Evolutionary conservation across 495 filamentous ascomycete genomes (phyloP), one percentile per base, ranked within the genome.

Genomic region (Pyrenopolyporus hunteri): DNA sequence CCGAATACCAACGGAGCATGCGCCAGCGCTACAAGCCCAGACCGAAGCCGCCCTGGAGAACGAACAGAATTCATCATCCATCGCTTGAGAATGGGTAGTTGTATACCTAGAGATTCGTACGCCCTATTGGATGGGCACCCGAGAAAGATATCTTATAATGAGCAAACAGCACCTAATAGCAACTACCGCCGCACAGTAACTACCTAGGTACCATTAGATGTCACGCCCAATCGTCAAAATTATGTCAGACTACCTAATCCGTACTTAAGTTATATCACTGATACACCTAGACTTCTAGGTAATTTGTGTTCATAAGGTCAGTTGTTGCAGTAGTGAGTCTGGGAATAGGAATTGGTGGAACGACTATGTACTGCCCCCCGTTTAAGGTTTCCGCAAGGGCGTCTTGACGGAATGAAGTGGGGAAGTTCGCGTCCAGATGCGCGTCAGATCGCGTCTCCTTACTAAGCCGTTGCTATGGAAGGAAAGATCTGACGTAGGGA

Each of bases 1-100:
- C 26, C 81, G 90, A 45, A 91, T 93, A 63, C 91, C 90, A 0
- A 85, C 86, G 13, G 80, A 90, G 49, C 84, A 89, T 71, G 82
- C 80, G 31, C 81, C 81, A 17, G 73, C 79, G 11, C 59, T 84
- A n/a, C 81, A 85, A 54, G 80, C 81, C 26, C 70, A 80, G 29
- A 70, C 80, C 8, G 79, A 81, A 13, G 74, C 63, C 5, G 73
- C 68, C 4, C 64, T 73, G 54, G 78, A 76, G 59, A 74, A 71
- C 33, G 71, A 74, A 17, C 56, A 64, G 2, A 69, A 59, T 14
- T 47, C 59, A 36, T 59, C 58, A 8, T 45, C 57, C 17, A 6
- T 53, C 17, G 55, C 68, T 20, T 71, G 42, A 67, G 20, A 19
- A 16, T 28, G 16, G 20, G 39, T 10, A 32, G 28, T 16, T 25